These are phyloP conservation scores for Zygotorulaspora chibaensis DNA, from an alignment of 805 yeast species.

Conservation along the genomic window DNA sequence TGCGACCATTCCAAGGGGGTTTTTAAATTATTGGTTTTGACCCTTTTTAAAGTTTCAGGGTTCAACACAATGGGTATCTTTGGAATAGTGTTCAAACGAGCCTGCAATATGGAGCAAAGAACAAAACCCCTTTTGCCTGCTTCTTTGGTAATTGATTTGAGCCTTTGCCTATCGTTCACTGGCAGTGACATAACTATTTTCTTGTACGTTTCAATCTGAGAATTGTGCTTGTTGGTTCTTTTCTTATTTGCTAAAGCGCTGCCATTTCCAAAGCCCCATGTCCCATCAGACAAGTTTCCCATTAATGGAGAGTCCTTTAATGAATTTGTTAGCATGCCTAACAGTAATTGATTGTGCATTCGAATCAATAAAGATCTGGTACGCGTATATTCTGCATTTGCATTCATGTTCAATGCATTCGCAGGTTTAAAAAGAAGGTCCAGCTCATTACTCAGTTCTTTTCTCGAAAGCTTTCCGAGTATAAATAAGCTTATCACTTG, in stretches of 20 bases:
- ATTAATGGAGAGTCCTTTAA: slow-evolving; percentile 71
- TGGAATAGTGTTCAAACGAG: slow-evolving; percentile 59
- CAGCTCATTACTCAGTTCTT: slow-evolving; percentile 61
- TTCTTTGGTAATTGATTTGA: slow-evolving; percentile 78
- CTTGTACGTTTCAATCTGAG: slow-evolving; percentile 78
- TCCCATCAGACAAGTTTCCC: slow-evolving; percentile 57
- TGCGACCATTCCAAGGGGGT: slow-evolving; percentile 80
- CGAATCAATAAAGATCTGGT: slow-evolving; percentile 23
- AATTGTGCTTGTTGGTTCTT: slow-evolving; percentile 43
- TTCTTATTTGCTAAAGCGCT: slow-evolving; percentile 44
- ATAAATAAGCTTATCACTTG: slow-evolving; percentile 71
- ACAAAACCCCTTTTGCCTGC: slow-evolving; percentile 73
- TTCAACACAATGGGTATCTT: slow-evolving; percentile 66
- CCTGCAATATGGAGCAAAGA: slow-evolving; percentile 62
- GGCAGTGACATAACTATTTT: slow-evolving; percentile 84
- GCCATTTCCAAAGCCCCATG: slow-evolving; percentile 48
- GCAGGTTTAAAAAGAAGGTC: slow-evolving; percentile 44
- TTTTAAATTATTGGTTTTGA: slow-evolving; percentile 31
- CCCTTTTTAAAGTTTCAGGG: slow-evolving; percentile 32
- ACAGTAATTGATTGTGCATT: slow-evolving; percentile 75
- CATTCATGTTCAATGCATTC: slow-evolving; percentile 1
- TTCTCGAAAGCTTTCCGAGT: slow-evolving; percentile 71
- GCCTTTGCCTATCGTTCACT: slow-evolving; percentile 75
- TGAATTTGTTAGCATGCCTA: slow-evolving; percentile 81
- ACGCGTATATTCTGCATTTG: slow-evolving; percentile 1